Conservation (phyloP, 2,329 filamentous ascomycete species). For the Talaromyces sp. region DNA sequence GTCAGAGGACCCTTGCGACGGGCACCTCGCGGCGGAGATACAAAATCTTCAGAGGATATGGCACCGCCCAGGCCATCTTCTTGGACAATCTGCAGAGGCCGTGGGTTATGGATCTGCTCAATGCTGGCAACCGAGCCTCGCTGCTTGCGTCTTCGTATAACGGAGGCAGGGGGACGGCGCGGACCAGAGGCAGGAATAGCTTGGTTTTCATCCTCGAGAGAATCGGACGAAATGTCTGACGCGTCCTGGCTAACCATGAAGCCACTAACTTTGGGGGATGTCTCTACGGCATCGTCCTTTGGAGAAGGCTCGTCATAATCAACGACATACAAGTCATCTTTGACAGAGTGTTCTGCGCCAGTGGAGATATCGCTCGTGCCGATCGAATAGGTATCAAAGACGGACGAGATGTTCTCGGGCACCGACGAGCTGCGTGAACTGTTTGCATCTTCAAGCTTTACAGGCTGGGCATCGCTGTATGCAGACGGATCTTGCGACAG, state of each 20-base stretch:
- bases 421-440: constrained; percentile 34
- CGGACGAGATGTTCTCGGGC: constrained; percentile 29
- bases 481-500: constrained; percentile 2
- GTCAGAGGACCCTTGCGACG: constrained; percentile 39
- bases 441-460: constrained; percentile 19
- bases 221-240: constrained; percentile 25
- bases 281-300: constrained; percentile 17
- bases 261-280: constrained; percentile 25
- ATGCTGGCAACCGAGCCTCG: constrained; percentile 22
- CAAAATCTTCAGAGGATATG: constrained; percentile 37
- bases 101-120: constrained; percentile 24
- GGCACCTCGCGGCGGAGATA: constrained; percentile 38
- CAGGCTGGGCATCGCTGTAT: constrained; percentile 5
- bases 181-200: constrained; percentile 19
- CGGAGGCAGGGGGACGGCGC: constrained; percentile 25
- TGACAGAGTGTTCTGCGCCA: constrained; percentile 26
- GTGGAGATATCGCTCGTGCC: constrained; percentile 26
- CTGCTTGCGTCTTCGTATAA: constrained; percentile 34
- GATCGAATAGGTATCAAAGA: constrained; percentile 31
- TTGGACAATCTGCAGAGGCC: constrained; percentile 39
- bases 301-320: constrained; percentile 25
- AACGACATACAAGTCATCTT: constrained; percentile 23
- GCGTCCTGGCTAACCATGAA: constrained; percentile 34
- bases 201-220: constrained; percentile 21
- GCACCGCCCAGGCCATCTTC: constrained; percentile 40